These are phyloP conservation scores for Rugonectria rugulosa DNA, from an alignment of 2,329 filamentous ascomycete species.

Conservation along the genomic window DNA sequence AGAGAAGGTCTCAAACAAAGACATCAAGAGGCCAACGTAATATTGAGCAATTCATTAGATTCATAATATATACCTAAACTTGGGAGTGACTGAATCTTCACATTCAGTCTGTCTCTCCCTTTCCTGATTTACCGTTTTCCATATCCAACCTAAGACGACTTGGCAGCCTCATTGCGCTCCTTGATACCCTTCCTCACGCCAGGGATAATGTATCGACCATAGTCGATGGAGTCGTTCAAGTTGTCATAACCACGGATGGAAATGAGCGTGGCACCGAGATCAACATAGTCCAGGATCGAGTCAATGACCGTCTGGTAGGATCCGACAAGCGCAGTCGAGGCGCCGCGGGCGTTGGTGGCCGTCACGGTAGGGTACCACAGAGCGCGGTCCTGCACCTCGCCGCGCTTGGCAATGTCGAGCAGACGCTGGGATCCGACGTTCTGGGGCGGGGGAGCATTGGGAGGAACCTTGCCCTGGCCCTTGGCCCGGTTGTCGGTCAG, in stretches of 20 bases:
- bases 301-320: constrained; percentile 60
- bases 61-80: no score
- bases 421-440: constrained; percentile 67
- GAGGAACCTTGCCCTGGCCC: constrained; percentile 40
- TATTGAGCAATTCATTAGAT: no score
- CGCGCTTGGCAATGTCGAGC: constrained; percentile 62
- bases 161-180: constrained; percentile 33
- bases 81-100: no score
- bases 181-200: constrained; percentile 51
- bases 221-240: constrained; percentile 66
- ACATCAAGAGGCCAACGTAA: no score
- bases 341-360: constrained; percentile 65
- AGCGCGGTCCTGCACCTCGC: constrained; percentile 66
- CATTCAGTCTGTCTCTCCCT: no score
- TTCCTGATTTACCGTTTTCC: background rate
- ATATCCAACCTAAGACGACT: constrained; percentile 1
- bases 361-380: constrained; percentile 71
- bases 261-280: constrained; percentile 63
- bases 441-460: constrained; percentile 50
- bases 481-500: constrained; percentile 53
- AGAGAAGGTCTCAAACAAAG: no score
- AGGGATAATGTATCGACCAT: constrained; percentile 63
- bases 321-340: constrained; percentile 66
- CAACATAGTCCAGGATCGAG: constrained; percentile 64
- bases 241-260: constrained; percentile 70